phyloP scores from a whole-genome alignment of 768 basidiomycete genomes.

The Suillus bovinus region DNA sequence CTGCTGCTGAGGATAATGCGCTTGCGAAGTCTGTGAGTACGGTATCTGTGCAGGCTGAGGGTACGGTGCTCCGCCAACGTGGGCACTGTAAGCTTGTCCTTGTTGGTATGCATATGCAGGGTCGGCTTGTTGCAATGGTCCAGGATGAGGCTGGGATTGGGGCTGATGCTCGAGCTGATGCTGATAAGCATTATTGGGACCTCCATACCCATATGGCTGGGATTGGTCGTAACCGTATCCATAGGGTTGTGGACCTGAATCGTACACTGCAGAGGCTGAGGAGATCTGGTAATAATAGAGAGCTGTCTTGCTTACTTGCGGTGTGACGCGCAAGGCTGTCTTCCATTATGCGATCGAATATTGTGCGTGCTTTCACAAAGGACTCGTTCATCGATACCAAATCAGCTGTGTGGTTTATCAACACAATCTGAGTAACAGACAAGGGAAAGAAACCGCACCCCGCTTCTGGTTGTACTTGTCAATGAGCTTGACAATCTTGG shows the following conservation, averaged over 20 bases:
- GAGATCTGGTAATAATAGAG: slow-evolving; percentile 8
- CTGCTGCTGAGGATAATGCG: slow-evolving; percentile 34
- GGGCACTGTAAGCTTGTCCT: slow-evolving; percentile 23
- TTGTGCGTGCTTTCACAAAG: slow-evolving; percentile 83
- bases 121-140: slow-evolving; percentile 27
- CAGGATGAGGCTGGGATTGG: slow-evolving; percentile 27
- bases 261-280: slow-evolving; percentile 47
- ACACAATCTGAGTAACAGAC: neutral
- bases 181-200: slow-evolving; percentile 43
- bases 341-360: slow-evolving; percentile 94
- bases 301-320: slow-evolving; percentile 44
- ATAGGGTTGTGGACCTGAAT: slow-evolving; percentile 31
- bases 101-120: slow-evolving; percentile 26
- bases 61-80: slow-evolving; percentile 4
- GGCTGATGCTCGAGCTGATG: slow-evolving; percentile 36
- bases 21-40: slow-evolving; percentile 31
- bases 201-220: slow-evolving; percentile 46
- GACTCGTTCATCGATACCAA: slow-evolving; percentile 93
- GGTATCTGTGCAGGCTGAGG: slow-evolving; percentile 13
- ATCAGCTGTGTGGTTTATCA: slow-evolving; percentile 59
- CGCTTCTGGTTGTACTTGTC: slow-evolving; percentile 97
- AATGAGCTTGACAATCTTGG: slow-evolving; percentile 95
- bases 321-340: slow-evolving; percentile 79
- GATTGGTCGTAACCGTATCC: slow-evolving; percentile 35
- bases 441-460: slow-evolving; percentile 34